Conservation (phyloP, 1,139 yeast genomes). For the Taphrina pruni region DNA sequence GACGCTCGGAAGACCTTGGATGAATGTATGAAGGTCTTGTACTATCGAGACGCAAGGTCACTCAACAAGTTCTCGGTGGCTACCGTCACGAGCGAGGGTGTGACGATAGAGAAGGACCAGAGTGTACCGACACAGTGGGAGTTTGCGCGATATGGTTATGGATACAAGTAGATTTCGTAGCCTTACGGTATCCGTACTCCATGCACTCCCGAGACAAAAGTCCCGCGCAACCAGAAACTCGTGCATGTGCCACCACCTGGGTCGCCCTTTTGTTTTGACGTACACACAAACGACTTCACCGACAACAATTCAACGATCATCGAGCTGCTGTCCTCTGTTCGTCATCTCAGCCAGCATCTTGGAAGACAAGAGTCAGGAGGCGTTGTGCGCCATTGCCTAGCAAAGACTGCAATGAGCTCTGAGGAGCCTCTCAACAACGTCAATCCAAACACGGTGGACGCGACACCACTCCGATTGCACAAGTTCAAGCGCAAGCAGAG, state of each 20-base stretch:
- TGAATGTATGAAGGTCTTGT: slow-evolving; percentile 91
- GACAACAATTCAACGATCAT: no score
- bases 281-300: not conserved
- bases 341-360: no score
- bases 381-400: no score
- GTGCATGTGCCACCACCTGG: not conserved
- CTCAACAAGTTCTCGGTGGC: slow-evolving; percentile 83
- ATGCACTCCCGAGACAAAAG: no score
- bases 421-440: slow-evolving; percentile 8
- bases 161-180: slow-evolving; percentile 57
- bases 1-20: slow-evolving; percentile 76
- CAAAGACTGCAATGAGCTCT: not conserved
- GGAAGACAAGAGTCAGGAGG: no score
- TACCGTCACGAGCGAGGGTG: slow-evolving; percentile 67
- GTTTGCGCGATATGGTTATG: slow-evolving; percentile 84
- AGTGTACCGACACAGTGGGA: slow-evolving; percentile 86
- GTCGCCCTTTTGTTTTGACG: slow-evolving; percentile 19
- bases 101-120: slow-evolving; percentile 70
- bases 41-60: slow-evolving; percentile 95
- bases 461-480: slow-evolving; percentile 20
- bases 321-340: no score
- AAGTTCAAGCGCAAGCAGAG: slow-evolving; percentile 34
- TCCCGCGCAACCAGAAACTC: not conserved
- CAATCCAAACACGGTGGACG: slow-evolving; percentile 4
- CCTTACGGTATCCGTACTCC: no score